phyloP scores from a whole-genome alignment of 2,329 filamentous ascomycete genomes.

The Zymoseptoria pseudotritici region DNA sequence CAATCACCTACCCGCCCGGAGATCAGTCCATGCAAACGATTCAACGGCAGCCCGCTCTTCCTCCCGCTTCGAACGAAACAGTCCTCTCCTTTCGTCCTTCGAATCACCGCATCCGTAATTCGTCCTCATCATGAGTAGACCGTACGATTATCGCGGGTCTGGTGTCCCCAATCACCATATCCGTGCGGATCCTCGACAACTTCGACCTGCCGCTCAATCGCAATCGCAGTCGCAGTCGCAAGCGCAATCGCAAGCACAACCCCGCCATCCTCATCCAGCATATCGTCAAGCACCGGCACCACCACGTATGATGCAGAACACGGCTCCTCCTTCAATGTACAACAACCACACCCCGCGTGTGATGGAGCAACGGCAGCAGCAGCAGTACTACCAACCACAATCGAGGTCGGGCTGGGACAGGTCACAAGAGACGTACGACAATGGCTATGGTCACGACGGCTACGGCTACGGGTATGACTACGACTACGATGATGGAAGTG shows the following conservation, averaged over 20 bases:
- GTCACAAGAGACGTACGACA: slow-evolving; percentile 21
- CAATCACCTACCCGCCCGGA: background rate
- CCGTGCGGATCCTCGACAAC: background rate
- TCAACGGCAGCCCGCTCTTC: background rate
- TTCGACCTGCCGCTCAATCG: background rate
- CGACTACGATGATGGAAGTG: slow-evolving; percentile 70
- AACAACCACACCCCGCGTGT: background rate
- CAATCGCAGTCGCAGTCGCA: too few relatives aligned
- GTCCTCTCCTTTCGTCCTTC: background rate
- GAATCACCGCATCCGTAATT: background rate
- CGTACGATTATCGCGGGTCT: background rate
- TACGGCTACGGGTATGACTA: slow-evolving; percentile 8
- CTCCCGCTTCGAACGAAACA: background rate
- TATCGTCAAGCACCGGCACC: background rate
- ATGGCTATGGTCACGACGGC: slow-evolving; percentile 15
- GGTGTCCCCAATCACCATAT: background rate
- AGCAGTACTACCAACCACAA: slow-evolving; percentile 7
- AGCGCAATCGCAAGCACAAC: background rate
- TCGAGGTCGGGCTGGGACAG: slow-evolving; percentile 7
- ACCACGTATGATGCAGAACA: background rate
- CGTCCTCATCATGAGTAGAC: background rate
- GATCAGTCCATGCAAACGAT: background rate
- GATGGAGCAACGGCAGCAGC: slow-evolving; percentile 7
- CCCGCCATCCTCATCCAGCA: background rate
- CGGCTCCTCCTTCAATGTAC: background rate